Conservation (phyloP, 805 yeast genomes). For the Myxozyma melibiosi region DNA sequence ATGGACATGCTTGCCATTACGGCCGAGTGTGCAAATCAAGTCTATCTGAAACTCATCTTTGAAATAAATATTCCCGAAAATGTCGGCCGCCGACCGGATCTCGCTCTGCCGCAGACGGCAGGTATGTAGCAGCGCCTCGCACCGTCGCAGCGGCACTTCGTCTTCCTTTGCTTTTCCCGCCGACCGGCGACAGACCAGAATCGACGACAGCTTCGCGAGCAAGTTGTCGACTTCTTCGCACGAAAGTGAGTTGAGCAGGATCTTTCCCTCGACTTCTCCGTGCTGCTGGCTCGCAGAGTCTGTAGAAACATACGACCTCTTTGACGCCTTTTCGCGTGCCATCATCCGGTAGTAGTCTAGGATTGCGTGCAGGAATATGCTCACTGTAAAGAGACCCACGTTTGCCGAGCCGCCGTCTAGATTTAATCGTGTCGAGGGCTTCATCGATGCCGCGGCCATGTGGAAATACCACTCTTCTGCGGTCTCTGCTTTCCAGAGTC, state of each 20-base stretch:
- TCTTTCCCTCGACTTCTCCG: neutral
- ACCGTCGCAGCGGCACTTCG: neutral
- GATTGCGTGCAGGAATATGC: slow-evolving; percentile 2
- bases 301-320: neutral
- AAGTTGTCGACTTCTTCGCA: neutral
- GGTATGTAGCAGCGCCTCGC: slow-evolving; percentile 4
- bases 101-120: neutral
- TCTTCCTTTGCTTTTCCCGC: neutral
- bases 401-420: neutral
- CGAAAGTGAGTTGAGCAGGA: neutral
- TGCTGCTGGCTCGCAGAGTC: slow-evolving; percentile 2
- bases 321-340: neutral
- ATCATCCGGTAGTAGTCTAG: slow-evolving; percentile 1
- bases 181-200: neutral
- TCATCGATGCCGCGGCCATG: neutral
- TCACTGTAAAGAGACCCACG: neutral
- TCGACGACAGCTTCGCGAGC: neutral
- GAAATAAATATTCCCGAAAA: slow-evolving; percentile 1
- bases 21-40: slow-evolving; percentile 2
- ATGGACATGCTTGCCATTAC: neutral
- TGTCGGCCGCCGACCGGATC: neutral
- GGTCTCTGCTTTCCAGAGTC: neutral
- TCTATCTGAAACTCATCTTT: slow-evolving; percentile 2
- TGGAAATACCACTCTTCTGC: neutral
- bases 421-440: neutral